A percentile compares a stretch with the other conserved stretches of the same genome.
phyloP scores from a whole-genome alignment of 1,284 basidiomycete species.

The Sanghuangporus sanghuang region DNA sequence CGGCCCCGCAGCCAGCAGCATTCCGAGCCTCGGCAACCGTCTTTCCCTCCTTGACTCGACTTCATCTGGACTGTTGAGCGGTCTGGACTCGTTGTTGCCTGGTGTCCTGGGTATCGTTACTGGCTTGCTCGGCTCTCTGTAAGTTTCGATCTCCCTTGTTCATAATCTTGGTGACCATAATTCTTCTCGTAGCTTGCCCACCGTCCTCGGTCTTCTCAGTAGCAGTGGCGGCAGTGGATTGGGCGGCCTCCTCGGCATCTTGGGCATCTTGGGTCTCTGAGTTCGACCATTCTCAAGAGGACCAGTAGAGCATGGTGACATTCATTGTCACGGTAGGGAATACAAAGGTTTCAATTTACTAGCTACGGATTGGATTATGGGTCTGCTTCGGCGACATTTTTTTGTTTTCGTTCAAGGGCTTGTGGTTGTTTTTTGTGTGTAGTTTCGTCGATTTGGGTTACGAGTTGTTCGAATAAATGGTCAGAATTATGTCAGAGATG shows the following conservation, averaged over 20 bases:
- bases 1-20: not conserved
- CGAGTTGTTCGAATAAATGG: not conserved
- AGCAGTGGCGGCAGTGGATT: slow-evolving; percentile 21
- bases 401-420: not conserved
- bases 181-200: slow-evolving; percentile 20
- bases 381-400: not conserved
- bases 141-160: slow-evolving; percentile 15
- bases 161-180: slow-evolving; percentile 2
- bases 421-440: not conserved
- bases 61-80: slow-evolving; percentile 16
- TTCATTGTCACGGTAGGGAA: not conserved
- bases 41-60: slow-evolving; percentile 18
- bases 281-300: too few species aligned
- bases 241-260: slow-evolving; percentile 25
- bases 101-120: slow-evolving; percentile 19
- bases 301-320: not conserved
- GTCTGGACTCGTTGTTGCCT: slow-evolving; percentile 16
- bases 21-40: slow-evolving; percentile 15
- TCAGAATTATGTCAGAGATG: not conserved
- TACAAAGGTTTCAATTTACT: not conserved
- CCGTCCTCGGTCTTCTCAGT: slow-evolving; percentile 23
- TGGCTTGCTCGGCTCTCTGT: slow-evolving; percentile 12
- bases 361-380: not conserved
- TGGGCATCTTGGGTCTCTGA: not conserved
- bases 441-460: not conserved